Base-by-base conservation (phyloP, 73 alveolate species). In the Stentor roeselii region DNA sequence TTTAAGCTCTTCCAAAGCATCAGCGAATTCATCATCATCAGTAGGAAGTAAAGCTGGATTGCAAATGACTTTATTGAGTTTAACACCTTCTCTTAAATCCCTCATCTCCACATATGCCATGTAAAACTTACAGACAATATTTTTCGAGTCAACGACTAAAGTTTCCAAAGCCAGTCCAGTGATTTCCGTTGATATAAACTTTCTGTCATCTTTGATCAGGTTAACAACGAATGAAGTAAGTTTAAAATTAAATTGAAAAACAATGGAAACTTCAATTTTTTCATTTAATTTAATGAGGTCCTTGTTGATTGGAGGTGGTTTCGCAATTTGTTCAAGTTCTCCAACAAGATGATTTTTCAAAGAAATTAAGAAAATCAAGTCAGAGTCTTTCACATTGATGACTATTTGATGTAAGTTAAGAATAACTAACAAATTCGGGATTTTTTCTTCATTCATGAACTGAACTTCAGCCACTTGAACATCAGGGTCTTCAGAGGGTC, bases 1-100 rank as follows among this genome's bases (percentile, higher is more conserved):
- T 1, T 67, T 67, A 27, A 67, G 11, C 34, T 67, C 80, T 67
- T 67, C 80, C 14, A 67, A 36, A 27, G 80, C 80, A 32, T 67
- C 80, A 21, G 37, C 37, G 34, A 67, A 67, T 67, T 67, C 80
- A 31, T 58, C 74, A 21, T 67, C 80, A 32, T 67, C 80, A 67
- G n/a, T 40, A 2, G n/a, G 41, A 30, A 27, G 37, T 1, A 67
- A 32, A 1, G 41, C 41, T 67, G 80, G 80, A 32, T 67, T 67
- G 2, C 80, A 67, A 30, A 67, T 67, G 1, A 67, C 41, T 34
- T 67, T 67, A 21, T 32, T 67, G n/a, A 67, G 14, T 67, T 67
- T 21, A 32, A 67, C 37, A 21, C 80, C 80, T 21, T 67, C 50
- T 67, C 80, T 67, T 15, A 30, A 21, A 2, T 67, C 80, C 34